phyloP scores from a whole-genome alignment of 495 filamentous ascomycete genomes.

The Neurospora tetraspora region DNA sequence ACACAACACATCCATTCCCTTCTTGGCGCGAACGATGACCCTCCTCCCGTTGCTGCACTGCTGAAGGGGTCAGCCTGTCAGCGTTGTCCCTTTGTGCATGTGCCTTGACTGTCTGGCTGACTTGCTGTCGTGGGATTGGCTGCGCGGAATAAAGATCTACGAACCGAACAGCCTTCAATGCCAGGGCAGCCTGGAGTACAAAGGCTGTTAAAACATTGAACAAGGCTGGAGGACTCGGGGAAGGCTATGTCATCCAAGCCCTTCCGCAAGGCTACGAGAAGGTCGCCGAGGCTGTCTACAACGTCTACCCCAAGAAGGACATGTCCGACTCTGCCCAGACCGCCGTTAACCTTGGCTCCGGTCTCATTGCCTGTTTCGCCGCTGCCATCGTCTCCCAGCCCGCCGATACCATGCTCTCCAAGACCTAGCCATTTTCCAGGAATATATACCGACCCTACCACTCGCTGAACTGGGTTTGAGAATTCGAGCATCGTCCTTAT shows the following conservation, averaged over 20 bases:
- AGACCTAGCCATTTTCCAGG: neutral
- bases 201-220: neutral
- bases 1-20: neutral
- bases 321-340: slow-evolving; percentile 71
- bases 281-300: slow-evolving; percentile 72
- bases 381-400: slow-evolving; percentile 94
- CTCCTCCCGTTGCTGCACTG: neutral
- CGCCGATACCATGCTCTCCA: slow-evolving; percentile 82
- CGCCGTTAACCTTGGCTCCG: slow-evolving; percentile 83
- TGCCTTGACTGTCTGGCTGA: slow-evolving; percentile 19
- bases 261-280: neutral
- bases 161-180: neutral
- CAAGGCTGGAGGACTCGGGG: neutral
- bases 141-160: slow-evolving; percentile 1
- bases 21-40: neutral
- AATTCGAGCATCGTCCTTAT: neutral
- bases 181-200: neutral
- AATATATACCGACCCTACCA: neutral
- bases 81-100: slow-evolving; percentile 17
- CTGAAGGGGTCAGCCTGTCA: slow-evolving; percentile 14
- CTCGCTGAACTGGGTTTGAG: neutral
- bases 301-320: slow-evolving; percentile 61
- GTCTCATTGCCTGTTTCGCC: slow-evolving; percentile 95
- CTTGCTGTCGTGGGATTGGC: slow-evolving; percentile 8
- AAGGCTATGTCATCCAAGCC: neutral